These are phyloP conservation scores for Scheffersomyces coipomensis DNA, from an alignment of 805 yeast genomes.

Conservation along the genomic window DNA sequence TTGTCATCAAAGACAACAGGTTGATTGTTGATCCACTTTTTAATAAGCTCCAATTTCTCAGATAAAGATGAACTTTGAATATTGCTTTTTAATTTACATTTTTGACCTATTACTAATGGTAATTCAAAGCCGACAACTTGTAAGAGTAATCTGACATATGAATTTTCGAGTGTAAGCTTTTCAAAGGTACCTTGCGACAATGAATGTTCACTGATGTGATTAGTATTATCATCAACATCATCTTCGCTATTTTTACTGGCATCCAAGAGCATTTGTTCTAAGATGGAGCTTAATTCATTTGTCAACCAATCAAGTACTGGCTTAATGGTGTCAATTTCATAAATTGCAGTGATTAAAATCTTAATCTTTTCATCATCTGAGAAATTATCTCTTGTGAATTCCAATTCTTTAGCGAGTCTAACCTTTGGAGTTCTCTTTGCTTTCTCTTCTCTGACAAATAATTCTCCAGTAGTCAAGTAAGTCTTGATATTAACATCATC, in stretches of 20 bases:
- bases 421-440: slow-evolving; percentile 17
- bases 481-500: slow-evolving; percentile 42
- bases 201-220: too few species aligned
- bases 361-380: slow-evolving; percentile 48
- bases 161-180: slow-evolving; percentile 24
- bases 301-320: slow-evolving; percentile 45
- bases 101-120: slow-evolving; percentile 38
- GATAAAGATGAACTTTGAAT: slow-evolving; percentile 29
- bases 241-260: slow-evolving; percentile 15
- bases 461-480: slow-evolving; percentile 64
- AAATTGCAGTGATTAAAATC: slow-evolving; percentile 48
- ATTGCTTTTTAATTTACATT: slow-evolving; percentile 35
- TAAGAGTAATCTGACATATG: slow-evolving; percentile 48
- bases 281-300: slow-evolving; percentile 20
- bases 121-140: slow-evolving; percentile 44
- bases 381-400: slow-evolving; percentile 28
- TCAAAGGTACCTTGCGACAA: not conserved
- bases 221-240: slow-evolving; percentile 20
- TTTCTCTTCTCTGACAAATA: slow-evolving; percentile 22
- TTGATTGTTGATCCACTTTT: slow-evolving; percentile 38
- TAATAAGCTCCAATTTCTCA: slow-evolving; percentile 33
- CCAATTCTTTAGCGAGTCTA: slow-evolving; percentile 32
- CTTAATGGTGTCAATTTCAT: slow-evolving; percentile 39
- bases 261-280: slow-evolving; percentile 18
- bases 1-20: slow-evolving; percentile 34